phyloP scores from a whole-genome alignment of 2,329 filamentous ascomycete genomes.

The Byssochlamys sp. region DNA sequence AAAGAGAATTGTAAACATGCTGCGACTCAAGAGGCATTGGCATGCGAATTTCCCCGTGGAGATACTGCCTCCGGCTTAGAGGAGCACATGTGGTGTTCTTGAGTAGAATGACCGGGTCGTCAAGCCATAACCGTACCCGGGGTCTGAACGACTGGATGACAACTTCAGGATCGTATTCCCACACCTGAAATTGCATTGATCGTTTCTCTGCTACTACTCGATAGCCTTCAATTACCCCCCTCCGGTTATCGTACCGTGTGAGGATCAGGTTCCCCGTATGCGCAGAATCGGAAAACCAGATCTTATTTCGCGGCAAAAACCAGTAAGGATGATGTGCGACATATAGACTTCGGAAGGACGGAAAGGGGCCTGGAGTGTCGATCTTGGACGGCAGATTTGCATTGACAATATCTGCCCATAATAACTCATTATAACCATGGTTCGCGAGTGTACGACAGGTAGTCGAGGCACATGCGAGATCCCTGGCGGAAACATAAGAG shows the following conservation, averaged over 20 bases:
- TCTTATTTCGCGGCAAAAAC: slow-evolving; percentile 69
- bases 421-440: slow-evolving; percentile 54
- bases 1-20: slow-evolving; percentile 56
- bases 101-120: slow-evolving; percentile 60
- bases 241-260: slow-evolving; percentile 62
- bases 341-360: slow-evolving; percentile 63
- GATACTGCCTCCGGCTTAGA: slow-evolving; percentile 11
- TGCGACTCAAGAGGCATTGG: slow-evolving; percentile 45
- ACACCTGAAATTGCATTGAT: slow-evolving; percentile 48
- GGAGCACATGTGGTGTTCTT: slow-evolving; percentile 18
- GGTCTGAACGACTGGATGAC: slow-evolving; percentile 67
- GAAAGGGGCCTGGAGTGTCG: slow-evolving; percentile 47
- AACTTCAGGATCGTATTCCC: slow-evolving; percentile 56
- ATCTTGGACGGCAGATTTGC: slow-evolving; percentile 54
- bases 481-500: slow-evolving; percentile 52
- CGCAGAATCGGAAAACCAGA: slow-evolving; percentile 75
- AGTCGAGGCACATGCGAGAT: slow-evolving; percentile 51
- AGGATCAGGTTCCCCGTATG: slow-evolving; percentile 67
- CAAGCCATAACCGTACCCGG: slow-evolving; percentile 59
- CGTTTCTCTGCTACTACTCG: slow-evolving; percentile 59
- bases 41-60: slow-evolving; percentile 40
- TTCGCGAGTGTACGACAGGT: slow-evolving; percentile 54
- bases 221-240: slow-evolving; percentile 71
- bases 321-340: slow-evolving; percentile 66
- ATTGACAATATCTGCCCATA: slow-evolving; percentile 65